These are phyloP conservation scores for Leccinum ponderosum DNA, from an alignment of 1,284 basidiomycete species.

Conservation along the genomic window DNA sequence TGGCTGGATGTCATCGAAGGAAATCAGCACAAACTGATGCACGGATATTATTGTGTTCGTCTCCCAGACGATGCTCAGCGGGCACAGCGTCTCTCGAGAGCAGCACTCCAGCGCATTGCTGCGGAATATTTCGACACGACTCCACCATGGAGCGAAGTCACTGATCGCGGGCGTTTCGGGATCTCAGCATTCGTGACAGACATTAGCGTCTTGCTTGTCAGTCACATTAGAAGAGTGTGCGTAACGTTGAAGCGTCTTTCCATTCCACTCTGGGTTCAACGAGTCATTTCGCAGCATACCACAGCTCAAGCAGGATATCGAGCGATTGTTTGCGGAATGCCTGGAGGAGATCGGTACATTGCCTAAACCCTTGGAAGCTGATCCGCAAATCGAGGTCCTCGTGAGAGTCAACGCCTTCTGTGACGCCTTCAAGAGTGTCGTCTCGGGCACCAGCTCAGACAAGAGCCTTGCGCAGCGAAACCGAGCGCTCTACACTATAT, in stretches of 20 bases:
- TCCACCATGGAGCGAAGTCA: constrained; percentile 51
- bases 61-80: constrained; percentile 64
- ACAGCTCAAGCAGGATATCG: constrained; percentile 37
- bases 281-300: constrained; percentile 41
- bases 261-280: constrained; percentile 8
- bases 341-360: constrained; percentile 39
- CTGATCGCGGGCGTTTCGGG: constrained; percentile 51
- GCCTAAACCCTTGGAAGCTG: constrained; percentile 40
- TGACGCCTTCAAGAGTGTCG: constrained; percentile 35
- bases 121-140: constrained; percentile 48
- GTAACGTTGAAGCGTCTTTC: constrained; percentile 20
- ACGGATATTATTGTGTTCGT: constrained; percentile 68
- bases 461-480: constrained; percentile 41
- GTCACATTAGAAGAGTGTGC: constrained; percentile 52
- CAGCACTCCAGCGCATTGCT: constrained; percentile 42
- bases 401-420: constrained; percentile 48
- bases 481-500: constrained; percentile 33
- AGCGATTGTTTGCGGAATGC: constrained; percentile 39
- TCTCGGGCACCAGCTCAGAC: constrained; percentile 37
- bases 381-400: constrained; percentile 49
- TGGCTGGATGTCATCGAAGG: constrained; percentile 62
- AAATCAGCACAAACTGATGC: constrained; percentile 41
- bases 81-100: constrained; percentile 34
- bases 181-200: constrained; percentile 53
- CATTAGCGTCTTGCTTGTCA: constrained; percentile 52